Evolutionary conservation across 2,329 filamentous ascomycete genomes (phyloP).

Genomic region (Xylaria digitata): DNA sequence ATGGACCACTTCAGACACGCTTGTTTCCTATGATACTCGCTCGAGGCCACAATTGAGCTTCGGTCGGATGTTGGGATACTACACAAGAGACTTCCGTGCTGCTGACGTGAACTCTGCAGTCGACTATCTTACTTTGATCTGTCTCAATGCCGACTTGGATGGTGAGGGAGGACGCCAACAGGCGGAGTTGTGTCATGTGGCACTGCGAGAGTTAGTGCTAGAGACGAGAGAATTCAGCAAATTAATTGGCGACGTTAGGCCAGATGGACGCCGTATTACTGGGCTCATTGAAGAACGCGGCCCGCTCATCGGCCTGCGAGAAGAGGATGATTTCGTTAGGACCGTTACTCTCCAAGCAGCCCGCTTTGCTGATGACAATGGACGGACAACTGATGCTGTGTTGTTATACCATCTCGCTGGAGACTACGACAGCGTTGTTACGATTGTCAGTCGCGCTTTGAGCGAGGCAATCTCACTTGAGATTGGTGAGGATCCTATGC

Average conservation of each 20-base stretch:
- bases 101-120: slow-evolving; percentile 89
- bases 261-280: slow-evolving; percentile 84
- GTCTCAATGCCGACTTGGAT: slow-evolving; percentile 85
- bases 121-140: slow-evolving; percentile 92
- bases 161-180: slow-evolving; percentile 81
- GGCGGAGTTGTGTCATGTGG: slow-evolving; percentile 87
- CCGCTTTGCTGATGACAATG: slow-evolving; percentile 92
- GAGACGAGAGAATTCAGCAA: slow-evolving; percentile 97
- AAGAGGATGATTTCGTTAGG: slow-evolving; percentile 86
- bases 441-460: slow-evolving; percentile 87
- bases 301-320: slow-evolving; percentile 80
- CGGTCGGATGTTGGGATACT: slow-evolving; percentile 91
- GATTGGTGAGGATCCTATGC: slow-evolving; percentile 82
- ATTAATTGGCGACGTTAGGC: slow-evolving; percentile 88
- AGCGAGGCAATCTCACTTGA: slow-evolving; percentile 90
- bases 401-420: slow-evolving; percentile 93
- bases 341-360: slow-evolving; percentile 95
- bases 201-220: slow-evolving; percentile 91
- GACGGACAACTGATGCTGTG: slow-evolving; percentile 91
- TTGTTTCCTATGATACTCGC: slow-evolving; percentile 73
- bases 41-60: slow-evolving; percentile 89
- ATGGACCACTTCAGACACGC: slow-evolving; percentile 76
- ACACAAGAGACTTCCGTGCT: slow-evolving; percentile 94
- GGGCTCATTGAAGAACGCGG: slow-evolving; percentile 90
- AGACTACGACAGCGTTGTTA: slow-evolving; percentile 94